Evolutionary conservation across 2,329 filamentous ascomycete species (phyloP), one percentile per base, ranked within the genome.

Genomic region (Neurospora crassa): DNA sequence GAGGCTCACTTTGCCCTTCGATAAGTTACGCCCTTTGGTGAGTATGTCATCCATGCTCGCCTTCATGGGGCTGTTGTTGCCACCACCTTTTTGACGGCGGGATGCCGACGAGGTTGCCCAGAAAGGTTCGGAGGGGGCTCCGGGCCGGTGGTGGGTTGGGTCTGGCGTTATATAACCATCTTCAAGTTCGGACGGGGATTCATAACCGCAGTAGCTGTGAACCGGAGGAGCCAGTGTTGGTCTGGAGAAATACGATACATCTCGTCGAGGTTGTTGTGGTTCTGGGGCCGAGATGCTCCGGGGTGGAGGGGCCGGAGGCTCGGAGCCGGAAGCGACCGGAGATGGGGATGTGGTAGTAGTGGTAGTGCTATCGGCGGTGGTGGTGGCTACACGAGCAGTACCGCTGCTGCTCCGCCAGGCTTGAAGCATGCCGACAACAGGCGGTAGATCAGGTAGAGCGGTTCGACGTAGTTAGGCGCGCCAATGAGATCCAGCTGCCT

Each of bases 1-100:
- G 68, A 87, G 76, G 18, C 84, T 79, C 67, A 86, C 79, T 67
- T 74, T 75, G 43, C 67, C 68, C 20, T 67, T 47, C 24, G 11
- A 40, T 59, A 70, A 18, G 2, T 71, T 70, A 40, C 43, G 68
- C 12, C 72, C 71, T 68, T 59, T 73, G 14, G 16, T 63, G 4
- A 63, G 53, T 18, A 40, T 67, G 53, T 53, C 34, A n/a, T 24
- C 47, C 29, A 63, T 67, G 24, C 67, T 34, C 29, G 68, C 70
- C 70, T 70, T 24, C 63, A 69, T 67, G 34, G 53, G 53, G 53
- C 53, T 59, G 47, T 63, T 59, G 47, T 63, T 63, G 53, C 53
- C 43, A 75, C 68, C 67, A 71, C 72, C 73, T 47, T 73, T 70
- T 41, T 75, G 68, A 42, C 74, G 75, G 11, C 67, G 70, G 41